Evolutionary conservation across 352 stramenopile species (phyloP).

Genomic region (Phytophthora niederhauseri): DNA sequence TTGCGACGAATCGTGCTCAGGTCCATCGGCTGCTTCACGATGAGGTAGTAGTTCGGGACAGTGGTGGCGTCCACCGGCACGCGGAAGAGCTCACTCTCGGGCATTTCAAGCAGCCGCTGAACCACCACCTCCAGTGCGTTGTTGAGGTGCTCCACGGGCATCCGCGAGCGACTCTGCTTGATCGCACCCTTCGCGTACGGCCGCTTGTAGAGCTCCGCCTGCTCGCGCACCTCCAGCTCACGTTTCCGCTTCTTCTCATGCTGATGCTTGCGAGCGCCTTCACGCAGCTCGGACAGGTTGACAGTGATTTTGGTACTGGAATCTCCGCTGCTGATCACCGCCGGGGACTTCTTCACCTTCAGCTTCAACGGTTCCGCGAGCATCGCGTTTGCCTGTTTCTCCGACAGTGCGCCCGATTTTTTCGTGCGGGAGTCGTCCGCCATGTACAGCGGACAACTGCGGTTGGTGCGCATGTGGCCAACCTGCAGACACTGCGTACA

Average conservation of each 20-base stretch:
- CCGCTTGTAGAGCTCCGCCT: slow-evolving; percentile 82
- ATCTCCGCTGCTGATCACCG: slow-evolving; percentile 32
- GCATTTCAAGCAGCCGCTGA: slow-evolving; percentile 70
- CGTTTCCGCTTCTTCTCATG: slow-evolving; percentile 85
- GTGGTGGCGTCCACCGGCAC: slow-evolving; percentile 60
- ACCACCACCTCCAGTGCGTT: slow-evolving; percentile 69
- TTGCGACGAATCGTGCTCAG: slow-evolving; percentile 72
- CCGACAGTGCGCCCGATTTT: slow-evolving; percentile 32
- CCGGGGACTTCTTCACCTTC: slow-evolving; percentile 59
- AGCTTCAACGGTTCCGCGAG: slow-evolving; percentile 61
- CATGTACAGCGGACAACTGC: slow-evolving; percentile 85
- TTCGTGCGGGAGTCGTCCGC: slow-evolving; percentile 59
- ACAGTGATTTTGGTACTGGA: slow-evolving; percentile 69
- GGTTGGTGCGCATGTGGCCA: slow-evolving; percentile 87
- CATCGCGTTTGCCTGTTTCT: slow-evolving; percentile 35
- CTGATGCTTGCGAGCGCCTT: slow-evolving; percentile 78
- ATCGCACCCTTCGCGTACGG: slow-evolving; percentile 74
- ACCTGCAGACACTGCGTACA: slow-evolving; percentile 83
- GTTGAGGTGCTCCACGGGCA: slow-evolving; percentile 81
- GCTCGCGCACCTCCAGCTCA: slow-evolving; percentile 72
- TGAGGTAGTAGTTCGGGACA: slow-evolving; percentile 80
- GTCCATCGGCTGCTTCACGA: slow-evolving; percentile 90
- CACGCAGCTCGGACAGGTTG: slow-evolving; percentile 74
- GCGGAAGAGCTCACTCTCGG: slow-evolving; percentile 82
- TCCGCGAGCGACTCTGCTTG: slow-evolving; percentile 77